These are phyloP conservation scores for Zea mays DNA, from an alignment of 176 grass and related monocot genomes.

Conservation along the genomic window Zm-B73-REFERENCE-NAM-5.0 NC_050103.1:121951001-121951500, in stretches of 20 bases:
- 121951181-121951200: constrained; percentile 8
- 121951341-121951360: constrained; percentile 27
- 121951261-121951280: constrained; percentile 24
- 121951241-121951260: constrained; percentile 43
- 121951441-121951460: neutral
- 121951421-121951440: neutral
- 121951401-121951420: neutral
- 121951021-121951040: too few relatives aligned
- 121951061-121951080: too few relatives aligned
- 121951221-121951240: constrained; percentile 4
- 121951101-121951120: too few relatives aligned
- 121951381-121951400: neutral
- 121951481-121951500: neutral
- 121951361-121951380: constrained; percentile 25
- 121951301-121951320: constrained; percentile 45
- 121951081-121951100: too few relatives aligned
- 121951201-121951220: constrained; percentile 43
- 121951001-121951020: too few relatives aligned
- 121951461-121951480: neutral
- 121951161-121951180: constrained; percentile 44
- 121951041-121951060: too few relatives aligned
- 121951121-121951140: too few relatives aligned
- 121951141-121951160: constrained; percentile 23
- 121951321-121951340: constrained; percentile 32
- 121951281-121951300: constrained; percentile 28